Conservation (phyloP, 208 protist species). For the Trypanosomatidae sp. region DNA sequence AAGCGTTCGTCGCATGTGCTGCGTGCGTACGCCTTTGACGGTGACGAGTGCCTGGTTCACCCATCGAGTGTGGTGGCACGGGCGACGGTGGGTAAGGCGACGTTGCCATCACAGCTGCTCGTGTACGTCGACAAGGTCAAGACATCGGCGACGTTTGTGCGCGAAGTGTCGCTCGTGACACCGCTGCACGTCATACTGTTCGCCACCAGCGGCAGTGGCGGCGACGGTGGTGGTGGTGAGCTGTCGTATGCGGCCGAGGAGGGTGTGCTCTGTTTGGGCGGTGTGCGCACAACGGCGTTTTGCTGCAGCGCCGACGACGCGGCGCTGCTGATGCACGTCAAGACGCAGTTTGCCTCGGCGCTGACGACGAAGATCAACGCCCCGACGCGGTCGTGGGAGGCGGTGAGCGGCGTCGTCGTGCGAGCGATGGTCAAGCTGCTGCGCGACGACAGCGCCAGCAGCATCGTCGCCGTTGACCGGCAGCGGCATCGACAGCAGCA, state of each 20-base stretch:
- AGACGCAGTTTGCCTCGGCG: slow-evolving; percentile 74
- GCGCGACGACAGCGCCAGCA: slow-evolving; percentile 27
- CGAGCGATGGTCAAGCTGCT: slow-evolving; percentile 75
- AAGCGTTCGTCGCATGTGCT: slow-evolving; percentile 2
- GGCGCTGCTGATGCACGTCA: slow-evolving; percentile 64
- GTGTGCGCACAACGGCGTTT: slow-evolving; percentile 64
- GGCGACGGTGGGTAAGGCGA: too few relatives aligned
- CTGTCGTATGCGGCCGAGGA: slow-evolving; percentile 73
- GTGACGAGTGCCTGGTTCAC: slow-evolving; percentile 77
- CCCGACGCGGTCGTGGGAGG: slow-evolving; percentile 65
- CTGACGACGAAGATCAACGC: slow-evolving; percentile 81
- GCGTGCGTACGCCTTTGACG: slow-evolving; percentile 65
- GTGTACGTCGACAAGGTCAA: slow-evolving; percentile 93
- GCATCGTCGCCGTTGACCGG: slow-evolving; percentile 57
- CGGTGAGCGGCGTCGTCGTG: slow-evolving; percentile 65
- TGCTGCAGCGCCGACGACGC: slow-evolving; percentile 70
- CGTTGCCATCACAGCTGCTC: slow-evolving; percentile 61
- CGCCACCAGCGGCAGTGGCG: too few relatives aligned
- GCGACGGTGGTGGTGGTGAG: too few relatives aligned
- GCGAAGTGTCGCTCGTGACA: slow-evolving; percentile 82
- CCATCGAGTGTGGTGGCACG: slow-evolving; percentile 82
- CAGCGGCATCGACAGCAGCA: too few relatives aligned
- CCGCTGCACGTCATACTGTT: slow-evolving; percentile 91
- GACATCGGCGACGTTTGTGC: slow-evolving; percentile 86
- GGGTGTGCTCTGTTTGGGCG: slow-evolving; percentile 73